Percentiles rank a stretch among this genome's conserved stretches.
phyloP scores from a whole-genome alignment of 345 rosid species.

The Dimocarpus longan region DNA sequence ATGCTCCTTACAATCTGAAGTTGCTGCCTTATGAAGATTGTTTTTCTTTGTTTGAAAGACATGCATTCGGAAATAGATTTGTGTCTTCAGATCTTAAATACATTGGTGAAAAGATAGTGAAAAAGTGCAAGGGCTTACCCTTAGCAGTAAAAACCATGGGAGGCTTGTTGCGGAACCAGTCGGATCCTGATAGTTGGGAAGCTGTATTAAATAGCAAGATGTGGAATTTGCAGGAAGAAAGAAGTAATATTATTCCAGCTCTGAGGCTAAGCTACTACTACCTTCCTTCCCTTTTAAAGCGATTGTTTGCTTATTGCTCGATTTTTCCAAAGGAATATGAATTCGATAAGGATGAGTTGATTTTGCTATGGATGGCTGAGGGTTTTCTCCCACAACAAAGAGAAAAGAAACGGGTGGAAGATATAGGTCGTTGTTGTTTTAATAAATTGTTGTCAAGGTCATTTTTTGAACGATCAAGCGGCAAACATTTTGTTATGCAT shows the following conservation, averaged over 20 bases:
- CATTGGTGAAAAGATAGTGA: slow-evolving; percentile 9
- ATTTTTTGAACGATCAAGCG: slow-evolving; percentile 2
- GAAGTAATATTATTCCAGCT: not conserved
- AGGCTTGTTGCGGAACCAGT: not conserved
- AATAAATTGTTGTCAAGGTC: not conserved
- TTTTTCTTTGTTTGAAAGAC: not conserved
- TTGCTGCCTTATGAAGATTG: slow-evolving; percentile 11
- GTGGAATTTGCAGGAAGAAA: not conserved
- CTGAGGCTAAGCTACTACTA: slow-evolving; percentile 15
- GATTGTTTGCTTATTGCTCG: not conserved
- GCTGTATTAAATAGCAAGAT: slow-evolving; percentile 3
- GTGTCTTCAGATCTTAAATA: not conserved
- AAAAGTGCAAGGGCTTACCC: slow-evolving; percentile 21
- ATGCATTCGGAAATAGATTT: not conserved
- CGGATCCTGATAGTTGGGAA: not conserved
- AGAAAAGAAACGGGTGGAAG: not conserved
- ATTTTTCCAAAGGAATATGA: not conserved
- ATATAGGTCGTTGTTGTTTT: not conserved
- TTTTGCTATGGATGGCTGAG: slow-evolving; percentile 17
- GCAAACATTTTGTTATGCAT: not conserved
- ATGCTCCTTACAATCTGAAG: not conserved
- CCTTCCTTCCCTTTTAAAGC: slow-evolving; percentile 1
- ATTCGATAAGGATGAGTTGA: not conserved
- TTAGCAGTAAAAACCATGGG: slow-evolving; percentile 1
- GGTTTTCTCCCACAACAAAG: not conserved